Evolutionary conservation across 495 filamentous ascomycete species (phyloP).

Genomic region (Lophiotrema nucula): DNA sequence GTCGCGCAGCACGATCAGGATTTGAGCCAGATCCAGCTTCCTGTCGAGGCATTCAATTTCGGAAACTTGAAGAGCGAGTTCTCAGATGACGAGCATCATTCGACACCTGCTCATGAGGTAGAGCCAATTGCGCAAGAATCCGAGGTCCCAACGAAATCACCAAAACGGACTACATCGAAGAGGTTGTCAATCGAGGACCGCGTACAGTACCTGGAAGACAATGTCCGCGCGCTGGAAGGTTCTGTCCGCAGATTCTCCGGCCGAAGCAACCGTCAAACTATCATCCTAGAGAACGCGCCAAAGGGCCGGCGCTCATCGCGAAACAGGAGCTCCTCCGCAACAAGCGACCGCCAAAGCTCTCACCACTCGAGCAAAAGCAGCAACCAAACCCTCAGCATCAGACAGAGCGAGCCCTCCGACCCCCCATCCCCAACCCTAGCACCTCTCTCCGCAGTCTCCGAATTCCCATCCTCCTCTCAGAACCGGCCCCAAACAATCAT

Average conservation of each 20-base stretch:
- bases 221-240: conserved; percentile 17
- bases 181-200: conserved; percentile 29
- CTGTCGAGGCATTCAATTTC: conserved; percentile 31
- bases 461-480: background rate
- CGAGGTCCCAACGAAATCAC: no score
- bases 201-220: conserved; percentile 24
- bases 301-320: conserved; percentile 26
- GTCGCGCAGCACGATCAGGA: conserved; percentile 18
- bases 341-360: conserved; percentile 21
- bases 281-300: conserved; percentile 35
- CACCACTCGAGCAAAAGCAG: conserved; percentile 22
- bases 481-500: background rate
- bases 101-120: background rate
- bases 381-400: conserved; percentile 14
- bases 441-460: conserved; percentile 21
- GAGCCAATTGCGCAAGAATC: background rate
- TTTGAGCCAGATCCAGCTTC: conserved; percentile 15
- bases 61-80: conserved; percentile 25
- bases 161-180: background rate
- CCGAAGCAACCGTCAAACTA: conserved; percentile 32
- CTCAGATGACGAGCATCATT: conserved; percentile 16
- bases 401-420: background rate
- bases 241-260: conserved; percentile 28
- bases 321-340: conserved; percentile 20
- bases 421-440: conserved; percentile 15